Percentiles rank a stretch among this genome's conserved stretches.
Conservation (phyloP, 2,329 filamentous ascomycete species). For the Akanthomyces muscarius region DNA sequence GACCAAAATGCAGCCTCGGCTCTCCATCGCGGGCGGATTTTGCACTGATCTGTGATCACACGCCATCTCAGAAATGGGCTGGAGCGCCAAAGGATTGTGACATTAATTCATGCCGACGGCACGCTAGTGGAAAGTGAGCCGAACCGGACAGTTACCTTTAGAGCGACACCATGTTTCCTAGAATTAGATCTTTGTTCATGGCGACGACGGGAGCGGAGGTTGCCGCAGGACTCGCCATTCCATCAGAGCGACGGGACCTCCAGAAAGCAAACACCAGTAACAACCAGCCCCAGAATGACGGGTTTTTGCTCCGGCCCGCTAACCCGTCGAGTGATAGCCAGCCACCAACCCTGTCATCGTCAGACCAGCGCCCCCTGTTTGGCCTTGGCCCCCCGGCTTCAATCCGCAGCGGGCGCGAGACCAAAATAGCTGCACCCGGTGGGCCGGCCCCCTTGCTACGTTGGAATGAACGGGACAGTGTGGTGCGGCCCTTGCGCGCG, state of each 20-base stretch:
- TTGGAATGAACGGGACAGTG: background rate
- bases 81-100: background rate
- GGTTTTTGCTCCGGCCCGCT: constrained; percentile 6
- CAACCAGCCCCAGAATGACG: background rate
- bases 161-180: background rate
- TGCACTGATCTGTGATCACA: background rate
- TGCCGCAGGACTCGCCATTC: background rate
- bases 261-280: background rate
- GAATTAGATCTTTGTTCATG: background rate
- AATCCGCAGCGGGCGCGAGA: background rate
- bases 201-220: background rate
- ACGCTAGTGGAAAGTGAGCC: constrained; percentile 7
- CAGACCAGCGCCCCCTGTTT: background rate
- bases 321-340: background rate
- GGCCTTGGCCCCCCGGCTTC: background rate
- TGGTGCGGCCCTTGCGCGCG: background rate
- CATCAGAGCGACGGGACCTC: background rate
- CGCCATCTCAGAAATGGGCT: background rate
- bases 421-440: constrained; percentile 9
- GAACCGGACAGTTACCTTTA: background rate
- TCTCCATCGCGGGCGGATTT: background rate
- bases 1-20: background rate
- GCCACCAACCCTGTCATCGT: background rate
- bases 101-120: background rate
- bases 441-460: background rate